Percentiles rank a stretch among this genome's conserved stretches.
phyloP scores from a whole-genome alignment of 2,329 filamentous ascomycete genomes.

The Lasiodiplodia gonubiensis region DNA sequence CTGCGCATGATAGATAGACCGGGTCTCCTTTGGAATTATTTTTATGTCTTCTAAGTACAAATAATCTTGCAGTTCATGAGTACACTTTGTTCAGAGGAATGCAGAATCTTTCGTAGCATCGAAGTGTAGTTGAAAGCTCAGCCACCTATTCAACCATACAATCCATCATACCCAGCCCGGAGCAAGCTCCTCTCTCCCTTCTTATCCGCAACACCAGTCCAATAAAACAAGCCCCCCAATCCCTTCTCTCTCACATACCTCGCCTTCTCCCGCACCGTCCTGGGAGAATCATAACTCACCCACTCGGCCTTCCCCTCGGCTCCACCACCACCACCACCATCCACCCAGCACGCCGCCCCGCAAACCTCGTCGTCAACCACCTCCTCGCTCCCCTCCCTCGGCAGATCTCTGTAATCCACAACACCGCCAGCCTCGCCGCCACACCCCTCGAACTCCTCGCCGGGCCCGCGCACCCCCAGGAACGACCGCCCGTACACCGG shows the following conservation, averaged over 20 bases:
- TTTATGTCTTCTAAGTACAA: not conserved
- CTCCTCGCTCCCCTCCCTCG: slow-evolving; percentile 66
- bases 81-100: not conserved
- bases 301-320: slow-evolving; percentile 76
- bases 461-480: slow-evolving; percentile 65
- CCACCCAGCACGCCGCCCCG: slow-evolving; percentile 57
- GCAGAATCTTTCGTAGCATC: not conserved
- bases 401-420: slow-evolving; percentile 76
- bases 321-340: slow-evolving; percentile 44
- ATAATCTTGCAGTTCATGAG: not conserved
- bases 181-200: slow-evolving; percentile 3
- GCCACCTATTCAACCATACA: not conserved
- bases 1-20: slow-evolving; percentile 7
- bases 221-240: slow-evolving; percentile 70
- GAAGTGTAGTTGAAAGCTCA: not conserved
- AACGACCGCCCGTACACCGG: slow-evolving; percentile 79
- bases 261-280: slow-evolving; percentile 77
- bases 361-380: slow-evolving; percentile 69
- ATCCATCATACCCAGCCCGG: not conserved
- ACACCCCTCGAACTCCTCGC: slow-evolving; percentile 61
- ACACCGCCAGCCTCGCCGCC: slow-evolving; percentile 63
- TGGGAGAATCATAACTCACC: slow-evolving; percentile 78
- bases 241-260: slow-evolving; percentile 72
- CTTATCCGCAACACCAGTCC: slow-evolving; percentile 6
- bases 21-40: not conserved